Evolutionary conservation across 2,329 filamentous ascomycete genomes (phyloP), one percentile per base, ranked within the genome.

Genomic region (Aspergillus melleus): DNA sequence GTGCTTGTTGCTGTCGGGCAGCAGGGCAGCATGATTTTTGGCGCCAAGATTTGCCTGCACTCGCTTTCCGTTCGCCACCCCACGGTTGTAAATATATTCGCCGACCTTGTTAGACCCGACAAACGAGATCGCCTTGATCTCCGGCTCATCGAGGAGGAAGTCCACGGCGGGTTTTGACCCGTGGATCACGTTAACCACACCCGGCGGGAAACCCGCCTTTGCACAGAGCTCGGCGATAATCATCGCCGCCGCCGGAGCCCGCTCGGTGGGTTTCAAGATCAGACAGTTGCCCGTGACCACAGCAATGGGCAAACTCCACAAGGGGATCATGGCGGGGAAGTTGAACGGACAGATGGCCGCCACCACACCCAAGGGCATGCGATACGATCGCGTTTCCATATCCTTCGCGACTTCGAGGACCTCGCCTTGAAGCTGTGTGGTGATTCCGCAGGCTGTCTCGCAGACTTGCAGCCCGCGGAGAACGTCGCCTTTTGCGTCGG

Each of bases 21-120:
- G 76, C 16, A 88, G 79, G 52, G 83, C 83, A 49, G 84, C 85
- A 70, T 88, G 86, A 76, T 88, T 88, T 80, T 88, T 88, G 6
- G 85, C 86, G 20, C 86, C 85, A 54, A 88, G 72, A 72, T 88
- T 88, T 66, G 85, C 85, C 72, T 88, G 86, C 12, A 86, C 84
- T 62, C 86, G 83, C 77, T 88, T 88, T 59, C 86, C 86, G 58
- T 87, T 85, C 59, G 85, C 86, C 2, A 83, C 84, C 8, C 81
- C 85, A 49, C 85, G 83, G 29, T 79, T 76, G 75, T 82, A 88
- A 70, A 88, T 88, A 74, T 88, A 88, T 69, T 88, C 86, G 51
- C 86, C 86, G 9, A 85, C 86, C 70, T 82, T 82, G 78, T 88
- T 88, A 75, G 81, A 83, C 52, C 86, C 86, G n/a, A 88, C 86